A percentile compares a stretch with the other conserved stretches of the same genome.
Conservation (phyloP, 306 rosid genomes). For the Casuarina equisetifolia region DNA sequence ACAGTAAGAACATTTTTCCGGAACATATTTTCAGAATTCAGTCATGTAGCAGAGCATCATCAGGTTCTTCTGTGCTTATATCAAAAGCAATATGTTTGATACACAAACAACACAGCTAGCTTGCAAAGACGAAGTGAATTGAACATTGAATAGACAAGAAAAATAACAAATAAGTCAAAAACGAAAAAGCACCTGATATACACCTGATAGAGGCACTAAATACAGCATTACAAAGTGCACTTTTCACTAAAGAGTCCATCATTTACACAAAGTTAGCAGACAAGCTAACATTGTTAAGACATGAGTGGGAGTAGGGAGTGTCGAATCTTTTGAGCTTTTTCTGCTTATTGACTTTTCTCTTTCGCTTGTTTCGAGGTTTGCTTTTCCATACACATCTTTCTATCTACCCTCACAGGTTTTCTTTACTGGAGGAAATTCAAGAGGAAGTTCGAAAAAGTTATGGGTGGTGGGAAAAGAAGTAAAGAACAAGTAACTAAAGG, state of each 20-base stretch:
- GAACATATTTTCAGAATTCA: neutral
- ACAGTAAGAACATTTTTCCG: neutral
- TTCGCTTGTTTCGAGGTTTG: conserved; percentile 52
- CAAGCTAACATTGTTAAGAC: conserved; percentile 10
- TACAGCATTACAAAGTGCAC: conserved; percentile 38
- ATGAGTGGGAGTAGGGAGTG: conserved; percentile 29
- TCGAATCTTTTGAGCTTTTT: conserved; percentile 53
- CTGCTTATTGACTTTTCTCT: conserved; percentile 41
- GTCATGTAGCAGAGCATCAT: neutral
- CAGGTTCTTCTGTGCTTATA: neutral
- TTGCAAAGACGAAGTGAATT: conserved; percentile 14
- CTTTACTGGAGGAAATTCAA: conserved; percentile 40
- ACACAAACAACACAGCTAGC: neutral
- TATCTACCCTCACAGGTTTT: conserved; percentile 45
- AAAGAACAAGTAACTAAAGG: conserved; percentile 13
- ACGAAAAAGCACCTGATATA: conserved; percentile 23
- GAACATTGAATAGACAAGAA: conserved; percentile 28
- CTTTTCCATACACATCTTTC: conserved; percentile 48
- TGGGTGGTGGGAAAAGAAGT: conserved; percentile 15
- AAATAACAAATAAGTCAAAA: conserved; percentile 15
- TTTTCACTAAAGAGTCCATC: conserved; percentile 34
- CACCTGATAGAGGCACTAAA: conserved; percentile 29
- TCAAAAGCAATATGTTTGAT: neutral
- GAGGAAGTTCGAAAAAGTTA: conserved; percentile 40
- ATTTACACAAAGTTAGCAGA: conserved; percentile 38